Conservation (phyloP, 768 basidiomycete genomes). For the Tulasnella sp. region DNA sequence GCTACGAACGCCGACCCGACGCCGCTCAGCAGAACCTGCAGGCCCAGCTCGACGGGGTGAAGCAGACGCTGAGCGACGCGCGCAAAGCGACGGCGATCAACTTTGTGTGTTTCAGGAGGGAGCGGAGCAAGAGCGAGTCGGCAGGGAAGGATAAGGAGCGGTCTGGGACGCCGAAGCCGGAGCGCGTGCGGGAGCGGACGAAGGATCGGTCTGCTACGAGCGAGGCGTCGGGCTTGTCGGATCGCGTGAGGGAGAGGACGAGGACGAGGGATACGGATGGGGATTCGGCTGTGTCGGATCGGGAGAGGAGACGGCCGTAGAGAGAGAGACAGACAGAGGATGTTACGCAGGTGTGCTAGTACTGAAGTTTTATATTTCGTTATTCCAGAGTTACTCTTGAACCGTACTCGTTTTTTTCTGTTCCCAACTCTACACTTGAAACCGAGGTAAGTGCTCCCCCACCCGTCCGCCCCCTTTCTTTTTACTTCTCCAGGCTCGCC, state of each 20-base stretch:
- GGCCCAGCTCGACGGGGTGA: conserved; percentile 81
- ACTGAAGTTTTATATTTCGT: not conserved
- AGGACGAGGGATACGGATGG: not conserved
- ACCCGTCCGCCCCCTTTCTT: too few relatives aligned
- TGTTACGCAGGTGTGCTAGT: not conserved
- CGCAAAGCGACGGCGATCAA: conserved; percentile 89
- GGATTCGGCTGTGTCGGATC: not conserved
- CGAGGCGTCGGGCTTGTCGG: not conserved
- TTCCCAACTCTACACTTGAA: too few relatives aligned
- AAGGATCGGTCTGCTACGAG: not conserved
- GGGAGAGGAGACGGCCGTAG: not conserved
- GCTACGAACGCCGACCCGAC: conserved; percentile 70
- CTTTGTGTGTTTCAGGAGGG: conserved; percentile 79
- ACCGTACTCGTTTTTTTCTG: too few relatives aligned
- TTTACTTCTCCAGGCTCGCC: not conserved
- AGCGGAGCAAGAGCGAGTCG: conserved; percentile 12
- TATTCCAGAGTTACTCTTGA: not conserved
- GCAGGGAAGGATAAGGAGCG: not conserved
- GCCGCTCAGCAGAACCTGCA: conserved; percentile 71
- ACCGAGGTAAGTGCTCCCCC: too few relatives aligned
- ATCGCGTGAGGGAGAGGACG: conserved; percentile 2
- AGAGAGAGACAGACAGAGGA: not conserved
- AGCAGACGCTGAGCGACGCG: conserved; percentile 83
- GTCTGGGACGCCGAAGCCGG: not conserved
- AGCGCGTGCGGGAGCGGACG: not conserved